phyloP scores from a whole-genome alignment of 116 monocot genomes.

The Trichopus zeylanicus region DNA sequence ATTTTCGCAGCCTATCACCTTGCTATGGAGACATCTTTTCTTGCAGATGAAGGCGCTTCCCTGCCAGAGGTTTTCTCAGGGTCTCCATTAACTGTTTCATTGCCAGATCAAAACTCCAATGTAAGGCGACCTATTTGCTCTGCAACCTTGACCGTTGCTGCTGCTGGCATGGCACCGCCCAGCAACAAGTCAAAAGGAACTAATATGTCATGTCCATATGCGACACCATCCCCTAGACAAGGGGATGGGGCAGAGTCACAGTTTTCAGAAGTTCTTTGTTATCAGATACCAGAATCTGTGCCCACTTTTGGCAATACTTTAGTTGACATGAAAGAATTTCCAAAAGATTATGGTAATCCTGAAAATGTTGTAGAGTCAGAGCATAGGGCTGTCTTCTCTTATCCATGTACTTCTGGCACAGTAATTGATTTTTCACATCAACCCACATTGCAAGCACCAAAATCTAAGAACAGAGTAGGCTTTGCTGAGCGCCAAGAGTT shows the following conservation, averaged over 20 bases:
- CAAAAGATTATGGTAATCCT: background rate
- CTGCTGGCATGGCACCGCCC: slow-evolving; percentile 11
- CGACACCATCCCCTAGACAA: slow-evolving; percentile 5
- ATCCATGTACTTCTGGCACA: background rate
- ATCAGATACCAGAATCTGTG: background rate
- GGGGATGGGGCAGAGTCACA: slow-evolving; percentile 9
- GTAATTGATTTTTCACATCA: background rate
- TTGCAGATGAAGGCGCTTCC: slow-evolving; percentile 96
- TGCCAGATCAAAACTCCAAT: slow-evolving; percentile 54
- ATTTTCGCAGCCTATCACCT: slow-evolving; percentile 96
- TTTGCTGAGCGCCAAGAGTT: slow-evolving; percentile 6
- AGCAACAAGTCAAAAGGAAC: slow-evolving; percentile 8
- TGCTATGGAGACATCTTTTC: slow-evolving; percentile 89
- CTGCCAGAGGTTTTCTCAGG: slow-evolving; percentile 73
- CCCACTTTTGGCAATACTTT: slow-evolving; percentile 7
- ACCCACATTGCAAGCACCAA: background rate
- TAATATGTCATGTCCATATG: slow-evolving; percentile 2
- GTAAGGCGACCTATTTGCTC: slow-evolving; percentile 48
- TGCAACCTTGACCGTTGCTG: slow-evolving; percentile 30
- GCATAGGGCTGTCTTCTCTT: background rate
- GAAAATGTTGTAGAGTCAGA: slow-evolving; percentile 1
- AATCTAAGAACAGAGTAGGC: slow-evolving; percentile 2
- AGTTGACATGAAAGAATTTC: slow-evolving; percentile 13
- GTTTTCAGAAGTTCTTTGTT: slow-evolving; percentile 4
- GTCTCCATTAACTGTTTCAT: slow-evolving; percentile 58